Base-by-base conservation (phyloP, 306 rosid genomes). In the Leucaena leucocephala region DNA sequence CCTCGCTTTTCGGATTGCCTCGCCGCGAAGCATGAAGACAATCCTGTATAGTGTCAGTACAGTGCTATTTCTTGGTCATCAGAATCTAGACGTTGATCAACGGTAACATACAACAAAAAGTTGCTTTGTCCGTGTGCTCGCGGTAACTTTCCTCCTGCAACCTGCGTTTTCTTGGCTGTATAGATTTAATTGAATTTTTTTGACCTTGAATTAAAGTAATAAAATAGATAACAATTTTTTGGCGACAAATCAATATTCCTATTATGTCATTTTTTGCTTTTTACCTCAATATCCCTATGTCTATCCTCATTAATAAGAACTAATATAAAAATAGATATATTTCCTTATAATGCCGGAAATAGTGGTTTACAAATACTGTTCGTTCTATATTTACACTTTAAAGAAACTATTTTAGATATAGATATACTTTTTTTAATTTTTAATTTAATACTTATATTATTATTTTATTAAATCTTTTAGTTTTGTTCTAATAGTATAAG, bases 71-170 rank as follows among this genome's bases (percentile, higher is more conserved):
- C 49, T 13, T 74, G 68, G 42, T 40, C 43, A 17, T 42, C 55
- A 35, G 68, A 34, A 36, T 40, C 7, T 8, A 58, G n/a, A 50
- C 78, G 71, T 61, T 61, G 44, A 33, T 64, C 19, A 76, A 63
- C 80, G 72, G 79, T 46, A 49, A 46, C 45, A 62, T 27, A 13
- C 11, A 17, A 36, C 7, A 40, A 34, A 76, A 76, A 48, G 36
- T n/a, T 0, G 3, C 58, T 61, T 43, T 44, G 58, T 16, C 61
- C 44, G 39, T 33, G 34, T 6, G 11, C 8, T 57, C 5, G 40
- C 52, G 5, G 34, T 16, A 16, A 19, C 52, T 40, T 40, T 42
- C 33, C 36, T 19, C 22, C 22, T 16, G 46, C 11, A 7, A 36
- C 22, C 22, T 16, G 46, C 11, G 16, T 64, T 3, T 1, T 11